A percentile compares a stretch with the other conserved stretches of the same genome.
phyloP scores from a whole-genome alignment of 1,284 basidiomycete genomes.

The Rhodotorula sp. region DNA sequence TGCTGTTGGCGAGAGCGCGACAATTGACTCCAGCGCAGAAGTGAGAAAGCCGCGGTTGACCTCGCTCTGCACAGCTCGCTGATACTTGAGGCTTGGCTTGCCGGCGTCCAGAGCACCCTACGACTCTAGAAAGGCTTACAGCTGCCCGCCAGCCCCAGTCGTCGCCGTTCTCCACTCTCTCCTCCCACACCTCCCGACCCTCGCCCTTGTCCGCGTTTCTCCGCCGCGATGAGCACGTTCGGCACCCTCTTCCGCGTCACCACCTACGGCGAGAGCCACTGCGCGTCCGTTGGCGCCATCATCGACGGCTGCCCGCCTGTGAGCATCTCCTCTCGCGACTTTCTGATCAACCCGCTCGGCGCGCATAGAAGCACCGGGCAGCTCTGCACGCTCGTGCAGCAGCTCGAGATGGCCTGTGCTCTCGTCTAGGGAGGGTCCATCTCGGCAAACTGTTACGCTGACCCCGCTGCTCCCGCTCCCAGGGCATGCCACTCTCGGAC shows the following conservation, averaged over 20 bases:
- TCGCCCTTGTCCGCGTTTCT: neutral
- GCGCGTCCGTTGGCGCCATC: conserved; percentile 94
- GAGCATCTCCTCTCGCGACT: conserved; percentile 46
- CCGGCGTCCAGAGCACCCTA: too few relatives aligned
- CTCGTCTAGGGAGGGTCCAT: too few relatives aligned
- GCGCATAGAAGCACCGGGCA: too few relatives aligned
- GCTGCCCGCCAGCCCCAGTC: neutral
- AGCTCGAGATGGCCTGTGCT: neutral
- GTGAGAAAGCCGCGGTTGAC: neutral
- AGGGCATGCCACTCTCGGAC: conserved; percentile 80
- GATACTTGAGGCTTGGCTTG: too few relatives aligned
- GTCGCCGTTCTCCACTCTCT: too few relatives aligned
- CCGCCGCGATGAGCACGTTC: conserved; percentile 78
- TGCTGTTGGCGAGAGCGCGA: too few relatives aligned
- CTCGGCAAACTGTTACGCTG: too few relatives aligned
- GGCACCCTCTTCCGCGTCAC: conserved; percentile 89
- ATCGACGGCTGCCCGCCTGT: conserved; percentile 93
- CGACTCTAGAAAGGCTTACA: too few relatives aligned
- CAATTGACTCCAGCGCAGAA: neutral
- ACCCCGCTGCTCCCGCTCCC: neutral
- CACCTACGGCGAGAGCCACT: conserved; percentile 97
- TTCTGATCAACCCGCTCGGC: neutral
- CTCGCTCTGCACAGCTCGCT: neutral
- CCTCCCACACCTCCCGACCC: neutral
- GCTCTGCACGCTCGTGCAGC: neutral